Evolutionary conservation across 352 stramenopile genomes (phyloP).

Genomic region (Pythium oligandrum): DNA sequence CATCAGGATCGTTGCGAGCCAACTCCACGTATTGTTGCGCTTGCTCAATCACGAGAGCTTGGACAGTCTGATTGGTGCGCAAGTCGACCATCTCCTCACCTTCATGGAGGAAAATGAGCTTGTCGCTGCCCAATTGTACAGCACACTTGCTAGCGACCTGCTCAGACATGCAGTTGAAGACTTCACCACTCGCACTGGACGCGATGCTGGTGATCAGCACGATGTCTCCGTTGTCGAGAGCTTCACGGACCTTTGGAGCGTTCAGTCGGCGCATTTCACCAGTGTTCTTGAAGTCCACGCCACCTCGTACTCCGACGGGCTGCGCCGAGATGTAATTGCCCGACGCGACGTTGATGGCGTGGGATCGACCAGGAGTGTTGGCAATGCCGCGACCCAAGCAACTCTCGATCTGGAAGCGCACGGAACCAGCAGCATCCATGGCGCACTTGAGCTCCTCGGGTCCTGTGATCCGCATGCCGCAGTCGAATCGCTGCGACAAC

Average conservation of each 20-base stretch:
- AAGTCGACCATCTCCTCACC: constrained; percentile 84
- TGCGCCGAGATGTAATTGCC: constrained; percentile 97
- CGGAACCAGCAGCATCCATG: constrained; percentile 92
- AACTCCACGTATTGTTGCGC: constrained; percentile 80
- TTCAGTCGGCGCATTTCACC: constrained; percentile 95
- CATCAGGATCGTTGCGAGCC: constrained; percentile 36
- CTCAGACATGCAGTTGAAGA: constrained; percentile 89
- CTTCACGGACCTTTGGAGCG: constrained; percentile 83
- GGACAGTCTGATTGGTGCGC: constrained; percentile 70
- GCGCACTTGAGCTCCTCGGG: constrained; percentile 88
- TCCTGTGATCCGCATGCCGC: constrained; percentile 89
- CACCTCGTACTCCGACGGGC: constrained; percentile 80
- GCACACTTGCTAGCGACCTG: constrained; percentile 86
- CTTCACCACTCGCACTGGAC: constrained; percentile 94
- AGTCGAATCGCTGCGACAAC: constrained; percentile 72
- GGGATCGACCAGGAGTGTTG: constrained; percentile 65
- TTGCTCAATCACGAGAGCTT: constrained; percentile 77
- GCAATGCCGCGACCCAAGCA: constrained; percentile 79
- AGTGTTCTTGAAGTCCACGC: constrained; percentile 88
- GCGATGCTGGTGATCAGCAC: constrained; percentile 95
- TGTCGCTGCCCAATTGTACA: constrained; percentile 76
- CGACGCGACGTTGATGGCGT: constrained; percentile 90
- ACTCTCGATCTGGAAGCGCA: constrained; percentile 88
- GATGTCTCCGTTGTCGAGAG: constrained; percentile 94
- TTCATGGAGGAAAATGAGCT: constrained; percentile 89